Evolutionary conservation across 345 rosid genomes (phyloP).

Genomic region (Acer campestre): DNA sequence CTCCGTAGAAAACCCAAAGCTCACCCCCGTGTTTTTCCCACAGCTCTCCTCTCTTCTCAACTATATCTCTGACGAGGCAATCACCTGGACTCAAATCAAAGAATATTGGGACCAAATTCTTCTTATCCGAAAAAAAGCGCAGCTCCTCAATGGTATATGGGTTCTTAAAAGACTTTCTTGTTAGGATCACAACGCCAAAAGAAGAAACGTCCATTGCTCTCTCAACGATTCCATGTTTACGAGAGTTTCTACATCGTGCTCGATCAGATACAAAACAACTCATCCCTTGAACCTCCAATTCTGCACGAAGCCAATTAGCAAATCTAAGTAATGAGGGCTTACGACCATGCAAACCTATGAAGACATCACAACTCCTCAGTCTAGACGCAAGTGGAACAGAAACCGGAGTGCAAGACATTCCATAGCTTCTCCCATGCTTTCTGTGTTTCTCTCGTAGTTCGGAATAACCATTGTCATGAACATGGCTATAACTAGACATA

Average conservation of each 20-base stretch:
- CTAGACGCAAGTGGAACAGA: constrained; percentile 71
- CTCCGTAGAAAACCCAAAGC: constrained; percentile 78
- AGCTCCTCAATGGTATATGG: constrained; percentile 90
- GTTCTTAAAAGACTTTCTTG: constrained; percentile 78
- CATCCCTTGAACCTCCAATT: constrained; percentile 89
- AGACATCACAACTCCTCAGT: constrained; percentile 79
- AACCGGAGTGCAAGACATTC: constrained; percentile 41
- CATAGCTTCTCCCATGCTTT: constrained; percentile 44
- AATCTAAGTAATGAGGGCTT: constrained; percentile 79
- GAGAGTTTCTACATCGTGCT: constrained; percentile 69
- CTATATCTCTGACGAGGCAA: constrained; percentile 92
- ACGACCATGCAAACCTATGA: constrained; percentile 76
- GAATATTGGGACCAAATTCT: constrained; percentile 88
- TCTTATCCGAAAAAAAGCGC: constrained; percentile 72
- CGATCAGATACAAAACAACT: constrained; percentile 87
- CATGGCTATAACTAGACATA: constrained; percentile 40
- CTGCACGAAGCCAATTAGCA: constrained; percentile 87
- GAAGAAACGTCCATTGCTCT: constrained; percentile 88
- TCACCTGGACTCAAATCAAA: constrained; percentile 79
- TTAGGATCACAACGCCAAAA: constrained; percentile 76
- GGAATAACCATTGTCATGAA: constrained; percentile 32
- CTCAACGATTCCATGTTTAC: constrained; percentile 65
- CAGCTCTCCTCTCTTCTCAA: constrained; percentile 89
- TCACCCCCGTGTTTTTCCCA: constrained; percentile 98
- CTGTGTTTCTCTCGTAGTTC: constrained; percentile 38